Percentiles rank a stretch among this genome's conserved stretches.
Evolutionary conservation across 352 stramenopile genomes (phyloP).

Genomic region (Globisporangium apiculatum): DNA sequence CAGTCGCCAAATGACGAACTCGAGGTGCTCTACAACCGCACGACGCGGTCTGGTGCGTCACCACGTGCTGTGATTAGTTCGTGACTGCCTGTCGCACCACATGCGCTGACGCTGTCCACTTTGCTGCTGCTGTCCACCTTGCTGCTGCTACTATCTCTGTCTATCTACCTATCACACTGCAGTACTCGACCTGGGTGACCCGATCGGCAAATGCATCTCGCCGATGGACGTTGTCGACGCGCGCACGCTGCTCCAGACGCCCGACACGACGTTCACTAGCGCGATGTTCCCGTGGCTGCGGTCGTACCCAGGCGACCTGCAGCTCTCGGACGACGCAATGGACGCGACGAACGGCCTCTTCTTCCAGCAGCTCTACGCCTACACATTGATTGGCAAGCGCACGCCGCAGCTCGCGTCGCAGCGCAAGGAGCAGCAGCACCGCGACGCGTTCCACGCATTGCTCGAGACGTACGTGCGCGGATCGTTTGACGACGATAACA

Average conservation of each 20-base stretch:
- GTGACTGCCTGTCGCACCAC: background rate
- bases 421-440: constrained; percentile 48
- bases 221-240: constrained; percentile 80
- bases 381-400: constrained; percentile 64
- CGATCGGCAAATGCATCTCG: constrained; percentile 52
- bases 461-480: constrained; percentile 64
- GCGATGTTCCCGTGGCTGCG: constrained; percentile 73
- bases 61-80: background rate
- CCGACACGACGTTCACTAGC: constrained; percentile 56
- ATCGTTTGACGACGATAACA: constrained; percentile 36
- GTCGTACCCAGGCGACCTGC: constrained; percentile 44
- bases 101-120: background rate
- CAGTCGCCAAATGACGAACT: constrained; percentile 42
- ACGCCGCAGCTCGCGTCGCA: constrained; percentile 32
- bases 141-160: too few species aligned
- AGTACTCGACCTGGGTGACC: constrained; percentile 65
- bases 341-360: constrained; percentile 69
- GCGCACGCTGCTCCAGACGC: constrained; percentile 55
- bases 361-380: constrained; percentile 82
- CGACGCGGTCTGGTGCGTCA: constrained; percentile 30
- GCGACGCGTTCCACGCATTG: constrained; percentile 58
- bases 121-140: too few species aligned
- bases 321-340: constrained; percentile 38
- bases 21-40: constrained; percentile 79
- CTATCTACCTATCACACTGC: background rate